Evolutionary conservation across 306 rosid species (phyloP).

Genomic region (Glycine tomentella): DNA sequence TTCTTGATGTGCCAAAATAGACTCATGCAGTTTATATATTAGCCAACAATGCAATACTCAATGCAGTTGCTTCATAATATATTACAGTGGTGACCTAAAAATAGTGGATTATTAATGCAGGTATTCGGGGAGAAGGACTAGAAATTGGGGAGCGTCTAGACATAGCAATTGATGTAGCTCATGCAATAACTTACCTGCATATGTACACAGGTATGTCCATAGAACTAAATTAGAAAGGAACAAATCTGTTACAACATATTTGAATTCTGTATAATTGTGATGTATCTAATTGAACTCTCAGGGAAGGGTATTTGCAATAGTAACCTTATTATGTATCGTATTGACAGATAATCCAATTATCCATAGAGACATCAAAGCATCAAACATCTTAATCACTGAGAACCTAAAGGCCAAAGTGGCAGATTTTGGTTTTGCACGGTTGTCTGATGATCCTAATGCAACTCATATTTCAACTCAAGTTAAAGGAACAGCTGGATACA

Average conservation of each 20-base stretch:
- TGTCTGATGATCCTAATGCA: slow-evolving; percentile 68
- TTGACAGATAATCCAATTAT: slow-evolving; percentile 89
- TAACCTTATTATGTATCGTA: slow-evolving; percentile 1
- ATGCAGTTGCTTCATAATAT: slow-evolving; percentile 1
- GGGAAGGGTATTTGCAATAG: slow-evolving; percentile 6
- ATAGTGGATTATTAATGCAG: slow-evolving; percentile 54
- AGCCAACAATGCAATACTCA: neutral
- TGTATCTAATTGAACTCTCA: neutral
- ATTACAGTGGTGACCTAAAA: neutral
- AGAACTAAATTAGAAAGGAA: slow-evolving; percentile 17
- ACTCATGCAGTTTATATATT: neutral
- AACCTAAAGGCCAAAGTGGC: slow-evolving; percentile 93
- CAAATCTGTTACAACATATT: neutral
- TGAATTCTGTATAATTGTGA: neutral
- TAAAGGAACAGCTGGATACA: slow-evolving; percentile 97
- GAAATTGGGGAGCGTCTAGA: slow-evolving; percentile 87
- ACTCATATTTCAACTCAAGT: slow-evolving; percentile 91
- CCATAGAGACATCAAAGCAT: slow-evolving; percentile 91
- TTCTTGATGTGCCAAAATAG: no score
- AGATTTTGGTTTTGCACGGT: slow-evolving; percentile 92
- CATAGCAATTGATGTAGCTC: slow-evolving; percentile 95
- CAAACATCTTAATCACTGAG: slow-evolving; percentile 89
- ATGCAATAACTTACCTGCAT: slow-evolving; percentile 95
- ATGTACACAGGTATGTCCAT: slow-evolving; percentile 74
- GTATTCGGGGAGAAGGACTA: slow-evolving; percentile 69